Evolutionary conservation across 2,329 filamentous ascomycete species (phyloP).

Genomic region (Cercospora zeina): DNA sequence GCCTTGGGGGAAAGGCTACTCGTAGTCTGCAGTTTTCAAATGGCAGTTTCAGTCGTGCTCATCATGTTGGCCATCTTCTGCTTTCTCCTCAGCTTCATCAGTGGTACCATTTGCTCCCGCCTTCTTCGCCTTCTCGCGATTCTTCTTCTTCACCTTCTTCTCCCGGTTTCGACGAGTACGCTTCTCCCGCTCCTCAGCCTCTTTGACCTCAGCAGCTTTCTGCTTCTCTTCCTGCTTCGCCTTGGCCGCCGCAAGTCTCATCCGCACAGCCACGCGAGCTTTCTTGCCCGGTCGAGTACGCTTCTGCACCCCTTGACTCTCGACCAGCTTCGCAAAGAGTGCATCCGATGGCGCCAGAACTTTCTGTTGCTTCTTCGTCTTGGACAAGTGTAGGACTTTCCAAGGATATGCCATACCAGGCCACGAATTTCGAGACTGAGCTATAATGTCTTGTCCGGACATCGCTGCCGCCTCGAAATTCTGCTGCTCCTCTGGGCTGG

Average conservation of each 20-base stretch:
- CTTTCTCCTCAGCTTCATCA: constrained; percentile 1
- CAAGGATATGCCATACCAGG: constrained; percentile 29
- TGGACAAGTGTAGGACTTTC: constrained; percentile 29
- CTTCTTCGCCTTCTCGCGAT: constrained; percentile 41
- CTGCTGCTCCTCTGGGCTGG: constrained; percentile 6
- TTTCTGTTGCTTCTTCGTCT: constrained; percentile 22
- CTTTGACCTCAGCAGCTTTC: constrained; percentile 35
- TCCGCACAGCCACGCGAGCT: constrained; percentile 34
- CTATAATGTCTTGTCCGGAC: constrained; percentile 25
- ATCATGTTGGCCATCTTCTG: background rate
- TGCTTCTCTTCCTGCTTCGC: constrained; percentile 30
- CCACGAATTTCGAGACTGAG: constrained; percentile 19
- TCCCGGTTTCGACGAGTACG: constrained; percentile 39
- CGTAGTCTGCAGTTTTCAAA: too few species aligned
- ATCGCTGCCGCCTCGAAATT: constrained; percentile 24
- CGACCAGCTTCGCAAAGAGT: constrained; percentile 16
- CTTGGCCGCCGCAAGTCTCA: constrained; percentile 30
- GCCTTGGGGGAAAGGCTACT: too few species aligned
- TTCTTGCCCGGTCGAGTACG: constrained; percentile 39
- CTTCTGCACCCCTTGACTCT: constrained; percentile 21
- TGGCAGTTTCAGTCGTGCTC: background rate
- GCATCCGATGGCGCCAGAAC: constrained; percentile 12
- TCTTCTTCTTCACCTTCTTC: constrained; percentile 42
- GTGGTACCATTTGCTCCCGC: constrained; percentile 17
- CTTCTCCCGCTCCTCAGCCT: constrained; percentile 39